phyloP scores from a whole-genome alignment of 2,329 filamentous ascomycete species.

The Alternaria tenuissima region DNA sequence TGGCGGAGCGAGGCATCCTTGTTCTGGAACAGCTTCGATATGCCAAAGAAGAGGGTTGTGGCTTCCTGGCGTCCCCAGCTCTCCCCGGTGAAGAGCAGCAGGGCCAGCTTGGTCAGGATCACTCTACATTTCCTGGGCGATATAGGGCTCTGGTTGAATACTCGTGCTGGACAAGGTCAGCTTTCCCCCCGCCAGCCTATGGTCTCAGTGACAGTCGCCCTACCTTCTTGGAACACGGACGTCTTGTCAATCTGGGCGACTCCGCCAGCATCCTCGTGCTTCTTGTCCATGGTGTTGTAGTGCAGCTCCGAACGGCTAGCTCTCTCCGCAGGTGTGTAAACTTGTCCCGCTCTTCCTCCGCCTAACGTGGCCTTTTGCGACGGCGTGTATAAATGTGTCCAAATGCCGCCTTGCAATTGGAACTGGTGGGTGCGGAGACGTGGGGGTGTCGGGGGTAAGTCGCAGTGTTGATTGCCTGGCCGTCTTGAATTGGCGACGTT shows the following conservation, averaged over 20 bases:
- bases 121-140: slow-evolving; percentile 97
- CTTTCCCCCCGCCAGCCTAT: slow-evolving; percentile 16
- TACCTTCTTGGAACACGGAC: slow-evolving; percentile 98
- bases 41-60: slow-evolving; percentile 97
- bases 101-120: slow-evolving; percentile 88
- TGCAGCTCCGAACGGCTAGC: slow-evolving; percentile 35
- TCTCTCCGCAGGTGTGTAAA: slow-evolving; percentile 27
- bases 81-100: slow-evolving; percentile 96
- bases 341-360: slow-evolving; percentile 41
- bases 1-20: slow-evolving; percentile 97
- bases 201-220: slow-evolving; percentile 24
- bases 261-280: slow-evolving; percentile 96
- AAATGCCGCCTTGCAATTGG: slow-evolving; percentile 20
- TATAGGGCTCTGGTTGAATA: slow-evolving; percentile 98
- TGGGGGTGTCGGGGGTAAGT: slow-evolving; percentile 7
- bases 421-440: slow-evolving; percentile 1
- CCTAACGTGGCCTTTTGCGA: slow-evolving; percentile 49
- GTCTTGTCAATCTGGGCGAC: slow-evolving; percentile 98
- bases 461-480: slow-evolving; percentile 19
- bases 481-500: slow-evolving; percentile 46
- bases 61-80: slow-evolving; percentile 97
- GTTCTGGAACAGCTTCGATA: slow-evolving; percentile 98
- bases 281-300: slow-evolving; percentile 70
- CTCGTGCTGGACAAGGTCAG: slow-evolving; percentile 71
- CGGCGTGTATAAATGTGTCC: slow-evolving; percentile 14